These are phyloP conservation scores for Triglochin maritima DNA, from an alignment of 106 monocot species.

Conservation along the genomic window DNA sequence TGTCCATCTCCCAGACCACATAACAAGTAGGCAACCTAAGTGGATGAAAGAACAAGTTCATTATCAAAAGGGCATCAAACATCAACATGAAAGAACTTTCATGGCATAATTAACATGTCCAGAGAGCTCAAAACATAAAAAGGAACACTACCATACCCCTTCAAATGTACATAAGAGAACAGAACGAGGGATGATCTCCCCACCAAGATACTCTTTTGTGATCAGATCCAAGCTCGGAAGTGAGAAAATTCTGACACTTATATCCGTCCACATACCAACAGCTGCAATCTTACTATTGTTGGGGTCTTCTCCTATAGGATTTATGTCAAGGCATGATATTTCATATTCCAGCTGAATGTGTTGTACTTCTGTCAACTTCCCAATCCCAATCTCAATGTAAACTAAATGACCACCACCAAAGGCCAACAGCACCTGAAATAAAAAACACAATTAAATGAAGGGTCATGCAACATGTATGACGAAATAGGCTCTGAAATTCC, in stretches of 20 bases:
- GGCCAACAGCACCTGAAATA: conserved; percentile 67
- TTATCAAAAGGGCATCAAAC: background rate
- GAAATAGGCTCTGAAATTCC: too few species aligned
- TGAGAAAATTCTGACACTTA: conserved; percentile 84
- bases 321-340: conserved; percentile 94
- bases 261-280: conserved; percentile 99
- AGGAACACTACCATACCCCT: conserved; percentile 43
- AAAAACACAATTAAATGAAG: background rate
- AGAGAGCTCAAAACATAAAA: background rate
- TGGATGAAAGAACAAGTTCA: background rate
- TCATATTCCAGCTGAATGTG: conserved; percentile 80
- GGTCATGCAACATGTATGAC: background rate
- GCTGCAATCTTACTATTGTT: conserved; percentile 57
- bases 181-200: conserved; percentile 94
- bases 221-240: conserved; percentile 66
- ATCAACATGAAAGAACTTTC: too few species aligned
- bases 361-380: conserved; percentile 69
- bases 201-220: conserved; percentile 75
- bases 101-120: too few species aligned
- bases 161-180: conserved; percentile 89
- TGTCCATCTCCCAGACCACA: conserved; percentile 99
- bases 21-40: conserved; percentile 74
- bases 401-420: conserved; percentile 95
- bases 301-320: conserved; percentile 72
- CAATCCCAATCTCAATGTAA: conserved; percentile 72